Conservation (phyloP, 2,329 filamentous ascomycete species). For the Paecilomyces variotii region DNA sequence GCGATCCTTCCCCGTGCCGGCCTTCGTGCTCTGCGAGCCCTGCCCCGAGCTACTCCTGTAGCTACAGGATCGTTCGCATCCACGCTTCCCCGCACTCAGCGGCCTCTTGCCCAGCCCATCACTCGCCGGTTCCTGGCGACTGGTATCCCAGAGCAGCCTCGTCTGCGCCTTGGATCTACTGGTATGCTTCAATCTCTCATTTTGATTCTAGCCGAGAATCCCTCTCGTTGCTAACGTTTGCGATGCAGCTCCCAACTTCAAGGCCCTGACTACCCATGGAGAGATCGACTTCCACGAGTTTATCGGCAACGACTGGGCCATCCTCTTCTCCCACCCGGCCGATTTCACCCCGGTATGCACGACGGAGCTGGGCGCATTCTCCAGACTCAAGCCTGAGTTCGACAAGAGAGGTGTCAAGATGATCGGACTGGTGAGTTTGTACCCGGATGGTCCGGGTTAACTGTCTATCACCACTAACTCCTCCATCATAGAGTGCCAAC, state of each 20-base stretch:
- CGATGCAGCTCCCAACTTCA: conserved; percentile 54
- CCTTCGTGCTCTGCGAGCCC: conserved; percentile 17
- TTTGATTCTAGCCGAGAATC: not conserved
- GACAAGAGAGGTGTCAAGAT: conserved; percentile 80
- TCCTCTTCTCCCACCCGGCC: conserved; percentile 62
- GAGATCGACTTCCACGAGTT: conserved; percentile 64
- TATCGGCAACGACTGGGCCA: conserved; percentile 61
- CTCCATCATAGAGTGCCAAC: conserved; percentile 58
- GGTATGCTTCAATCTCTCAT: conserved; percentile 11
- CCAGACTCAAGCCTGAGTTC: conserved; percentile 83
- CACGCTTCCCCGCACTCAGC: conserved; percentile 10
- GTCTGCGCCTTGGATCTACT: conserved; percentile 27
- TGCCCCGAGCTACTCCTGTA: conserved; percentile 14
- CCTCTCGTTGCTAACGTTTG: not conserved
- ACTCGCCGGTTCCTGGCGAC: conserved; percentile 21
- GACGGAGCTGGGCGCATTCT: conserved; percentile 87
- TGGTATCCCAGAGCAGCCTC: conserved; percentile 23
- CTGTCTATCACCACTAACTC: not conserved
- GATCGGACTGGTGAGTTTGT: conserved; percentile 59
- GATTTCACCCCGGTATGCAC: conserved; percentile 96
- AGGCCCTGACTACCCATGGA: conserved; percentile 59
- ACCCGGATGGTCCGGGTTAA: not conserved
- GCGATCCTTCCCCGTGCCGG: conserved; percentile 18
- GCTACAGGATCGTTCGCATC: conserved; percentile 10
- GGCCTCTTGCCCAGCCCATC: conserved; percentile 17